Base-by-base conservation (phyloP, 2,329 filamentous ascomycete genomes). In the Aspergillus niger region DNA sequence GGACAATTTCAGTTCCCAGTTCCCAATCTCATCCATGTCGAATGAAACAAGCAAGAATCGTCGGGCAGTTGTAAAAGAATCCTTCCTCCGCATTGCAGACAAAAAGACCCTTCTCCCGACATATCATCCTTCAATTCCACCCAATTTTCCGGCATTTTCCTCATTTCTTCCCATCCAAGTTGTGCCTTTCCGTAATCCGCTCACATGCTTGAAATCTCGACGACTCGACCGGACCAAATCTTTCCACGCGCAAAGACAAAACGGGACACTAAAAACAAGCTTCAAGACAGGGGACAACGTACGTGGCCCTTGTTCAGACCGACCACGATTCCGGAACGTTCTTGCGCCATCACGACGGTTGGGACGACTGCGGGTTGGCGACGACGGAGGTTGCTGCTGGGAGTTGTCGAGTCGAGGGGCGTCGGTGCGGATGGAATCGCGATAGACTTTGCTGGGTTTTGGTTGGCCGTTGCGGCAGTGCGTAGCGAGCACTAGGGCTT, bases 241-340 rank as follows among this genome's bases (percentile, higher is more conserved):
- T 49, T 36, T 26, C 48, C 39, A n/a, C 43, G 50, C 59, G 65
- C 39, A 26, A 28, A n/a, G 38, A 48, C 15, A 30, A 38, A 39
- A 54, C 32, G 32, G 32, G 13, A 41, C 11, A 58, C 55, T 55
- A 26, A 44, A 20, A 57, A 38, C 24, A 44, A 55, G 11, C 36
- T 36, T 36, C 36, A 51, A 51, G 48, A 44, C 57, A 55, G 55
- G 65, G 67, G 61, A 66, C 43, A 69, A 88, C 86, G 76, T 87
- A 89, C 86, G 78, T 88, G 85, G 77, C 86, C 86, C 74, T 82
- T 82, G 80, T 89, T 89, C 74, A 87, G 77, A 76, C 86, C 86
- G 74, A 84, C 77, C 77, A 82, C 80, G 76, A 89, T 79, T 73
- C 81, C 81, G 75, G 78, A 77, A 69, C 78, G 78, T 77, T 82